phyloP scores from a whole-genome alignment of 2,329 filamentous ascomycete genomes.

The Incumbomyces delicatus region DNA sequence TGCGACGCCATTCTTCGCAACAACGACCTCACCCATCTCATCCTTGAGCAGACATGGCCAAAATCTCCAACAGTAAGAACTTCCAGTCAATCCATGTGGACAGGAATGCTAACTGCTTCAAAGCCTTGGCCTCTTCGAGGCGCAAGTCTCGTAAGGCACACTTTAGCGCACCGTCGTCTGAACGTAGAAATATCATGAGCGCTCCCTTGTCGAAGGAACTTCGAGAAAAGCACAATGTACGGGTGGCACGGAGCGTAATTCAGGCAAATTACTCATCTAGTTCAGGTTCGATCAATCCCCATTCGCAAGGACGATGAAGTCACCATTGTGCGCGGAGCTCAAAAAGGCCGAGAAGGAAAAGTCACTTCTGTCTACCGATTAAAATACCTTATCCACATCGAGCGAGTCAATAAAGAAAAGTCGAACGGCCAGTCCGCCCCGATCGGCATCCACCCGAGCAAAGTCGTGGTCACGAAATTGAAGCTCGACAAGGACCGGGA shows the following conservation, averaged over 20 bases:
- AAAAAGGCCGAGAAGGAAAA: slow-evolving; percentile 99
- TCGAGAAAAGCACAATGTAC: slow-evolving; percentile 96
- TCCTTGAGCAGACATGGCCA: slow-evolving; percentile 3
- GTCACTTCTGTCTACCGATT: slow-evolving; percentile 95
- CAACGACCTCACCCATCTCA: neutral
- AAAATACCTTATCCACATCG: slow-evolving; percentile 95
- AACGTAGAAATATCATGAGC: slow-evolving; percentile 94
- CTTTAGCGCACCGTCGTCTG: slow-evolving; percentile 89
- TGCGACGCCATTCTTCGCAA: neutral
- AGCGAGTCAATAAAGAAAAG: slow-evolving; percentile 96
- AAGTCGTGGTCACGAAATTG: slow-evolving; percentile 97
- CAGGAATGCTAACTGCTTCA: neutral
- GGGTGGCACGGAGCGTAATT: slow-evolving; percentile 25
- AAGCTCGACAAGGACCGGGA: slow-evolving; percentile 62
- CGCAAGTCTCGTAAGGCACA: slow-evolving; percentile 99
- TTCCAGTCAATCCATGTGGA: no score
- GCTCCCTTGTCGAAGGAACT: slow-evolving; percentile 93
- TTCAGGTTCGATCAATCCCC: slow-evolving; percentile 83
- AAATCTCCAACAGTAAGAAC: slow-evolving; percentile 3
- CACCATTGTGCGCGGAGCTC: slow-evolving; percentile 77
- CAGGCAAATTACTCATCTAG: slow-evolving; percentile 5
- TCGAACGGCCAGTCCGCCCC: slow-evolving; percentile 92
- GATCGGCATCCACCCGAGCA: slow-evolving; percentile 88
- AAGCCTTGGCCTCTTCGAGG: slow-evolving; percentile 59
- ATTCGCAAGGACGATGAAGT: slow-evolving; percentile 98